Evolutionary conservation across 306 rosid genomes (phyloP), one percentile per base, ranked within the genome.

Genomic region (Crotalaria pallida): DNA sequence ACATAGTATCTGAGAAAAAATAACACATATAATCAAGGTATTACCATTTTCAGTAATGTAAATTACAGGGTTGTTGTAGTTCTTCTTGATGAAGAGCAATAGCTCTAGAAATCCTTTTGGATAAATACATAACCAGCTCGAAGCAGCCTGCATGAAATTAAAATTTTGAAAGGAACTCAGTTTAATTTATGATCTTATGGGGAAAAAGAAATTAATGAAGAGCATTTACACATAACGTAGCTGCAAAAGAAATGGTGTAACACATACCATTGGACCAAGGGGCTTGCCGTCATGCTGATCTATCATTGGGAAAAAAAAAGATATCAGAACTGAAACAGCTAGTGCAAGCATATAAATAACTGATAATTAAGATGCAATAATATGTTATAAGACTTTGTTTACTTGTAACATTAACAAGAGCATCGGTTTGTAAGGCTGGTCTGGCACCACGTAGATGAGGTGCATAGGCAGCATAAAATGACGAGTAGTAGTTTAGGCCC

Each of bases 41-140:
- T 38, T 74, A 82, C 83, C 86, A 64, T 74, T 82, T 75, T 82
- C 86, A 64, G 86, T 77, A 43, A 77, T 72, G 64, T 71, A 81
- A 34, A 81, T 81, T 33, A 66, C 44, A 2, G 85, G 85, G 49
- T 81, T 81, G 36, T 73, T 72, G 76, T 81, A 81, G 7, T 76
- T 9, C 40, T 49, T 51, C 69, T 76, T 81, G 58, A 78, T 69
- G 72, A 11, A 73, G 43, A 78, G 61, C 50, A 82, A 43, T 13
- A 82, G 69, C 2, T 82, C 36, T 18, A 50, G 70, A 22, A 82
- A 38, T 55, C 86, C 86, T 52, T 50, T 60, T 27, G 83, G 86
- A 69, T 82, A 82, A 56, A 82, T 29, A 66, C 76, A 73, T 36
- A 82, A 10, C 82, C 80, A 77, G 55, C 0, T 9, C 2, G 82